Evolutionary conservation across 2,329 filamentous ascomycete species (phyloP).

Genomic region (Alternaria triticimaculans): DNA sequence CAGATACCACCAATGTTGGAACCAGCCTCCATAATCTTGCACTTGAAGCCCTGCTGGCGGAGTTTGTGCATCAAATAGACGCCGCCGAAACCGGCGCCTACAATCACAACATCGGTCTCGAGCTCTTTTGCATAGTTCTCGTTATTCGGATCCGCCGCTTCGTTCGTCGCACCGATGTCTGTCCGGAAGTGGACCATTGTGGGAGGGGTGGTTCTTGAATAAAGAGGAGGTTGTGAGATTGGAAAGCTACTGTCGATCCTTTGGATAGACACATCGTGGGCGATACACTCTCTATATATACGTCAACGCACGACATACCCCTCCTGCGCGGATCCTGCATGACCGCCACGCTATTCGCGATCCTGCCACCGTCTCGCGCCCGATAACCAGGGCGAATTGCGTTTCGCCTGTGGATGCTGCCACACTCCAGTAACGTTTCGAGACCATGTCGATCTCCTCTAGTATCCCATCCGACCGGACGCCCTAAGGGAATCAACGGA

Average conservation of each 20-base stretch:
- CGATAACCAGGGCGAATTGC: background rate
- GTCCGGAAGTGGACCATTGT: conserved; percentile 43
- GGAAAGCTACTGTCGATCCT: background rate
- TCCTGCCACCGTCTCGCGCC: conserved; percentile 2
- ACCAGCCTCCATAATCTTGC: conserved; percentile 51
- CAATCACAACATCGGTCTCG: conserved; percentile 48
- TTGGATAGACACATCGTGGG: background rate
- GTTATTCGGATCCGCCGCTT: conserved; percentile 23
- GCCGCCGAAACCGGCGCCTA: conserved; percentile 52
- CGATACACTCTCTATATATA: conserved; percentile 22
- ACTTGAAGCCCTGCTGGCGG: conserved; percentile 49
- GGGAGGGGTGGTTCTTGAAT: background rate
- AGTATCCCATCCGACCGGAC: conserved; percentile 21
- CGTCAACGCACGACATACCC: conserved; percentile 19
- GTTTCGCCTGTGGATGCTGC: conserved; percentile 2
- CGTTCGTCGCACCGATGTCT: conserved; percentile 39
- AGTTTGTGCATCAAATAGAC: conserved; percentile 53
- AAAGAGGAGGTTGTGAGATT: background rate
- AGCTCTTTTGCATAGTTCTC: conserved; percentile 46
- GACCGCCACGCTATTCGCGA: conserved; percentile 15
- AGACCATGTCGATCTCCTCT: background rate
- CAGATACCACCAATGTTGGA: conserved; percentile 53
- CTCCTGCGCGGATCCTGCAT: conserved; percentile 13
- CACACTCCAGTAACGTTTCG: background rate
- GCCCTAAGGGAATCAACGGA: conserved; percentile 3